Conservation (phyloP, 768 basidiomycete species). For the Psilocybe subaeruginosa region DNA sequence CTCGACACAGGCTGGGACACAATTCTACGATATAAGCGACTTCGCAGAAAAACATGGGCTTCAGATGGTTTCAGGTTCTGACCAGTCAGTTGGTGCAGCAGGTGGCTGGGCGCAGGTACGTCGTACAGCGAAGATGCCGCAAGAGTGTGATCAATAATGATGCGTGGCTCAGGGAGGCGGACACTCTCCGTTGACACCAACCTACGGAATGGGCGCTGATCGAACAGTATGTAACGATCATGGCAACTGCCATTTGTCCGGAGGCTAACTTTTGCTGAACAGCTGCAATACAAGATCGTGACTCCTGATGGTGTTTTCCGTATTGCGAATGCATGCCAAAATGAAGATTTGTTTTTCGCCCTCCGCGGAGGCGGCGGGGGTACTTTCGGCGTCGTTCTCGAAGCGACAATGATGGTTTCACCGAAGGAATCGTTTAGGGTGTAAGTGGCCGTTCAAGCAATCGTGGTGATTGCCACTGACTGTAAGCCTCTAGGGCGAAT, state of each 20-base stretch:
- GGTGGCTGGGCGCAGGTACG: constrained; percentile 43
- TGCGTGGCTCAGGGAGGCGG: constrained; percentile 37
- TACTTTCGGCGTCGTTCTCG: constrained; percentile 48
- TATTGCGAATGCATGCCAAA: constrained; percentile 50
- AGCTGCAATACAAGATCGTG: constrained; percentile 55
- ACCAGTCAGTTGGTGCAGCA: constrained; percentile 43
- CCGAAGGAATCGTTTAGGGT: constrained; percentile 29
- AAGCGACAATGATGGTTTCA: constrained; percentile 37
- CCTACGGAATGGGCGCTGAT: constrained; percentile 49
- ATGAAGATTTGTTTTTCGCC: constrained; percentile 57
- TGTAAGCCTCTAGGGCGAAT: constrained; percentile 31
- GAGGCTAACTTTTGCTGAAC: not conserved
- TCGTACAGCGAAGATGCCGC: not conserved
- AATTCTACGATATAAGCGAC: constrained; percentile 44
- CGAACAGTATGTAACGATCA: constrained; percentile 36
- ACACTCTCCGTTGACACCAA: constrained; percentile 45
- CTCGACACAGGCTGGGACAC: constrained; percentile 41
- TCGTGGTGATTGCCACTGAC: not conserved
- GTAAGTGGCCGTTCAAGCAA: constrained; percentile 4
- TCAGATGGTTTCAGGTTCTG: constrained; percentile 47
- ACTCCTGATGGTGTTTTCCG: constrained; percentile 53
- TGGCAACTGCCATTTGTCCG: too few relatives aligned
- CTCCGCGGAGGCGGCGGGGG: constrained; percentile 53
- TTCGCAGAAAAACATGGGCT: constrained; percentile 46
- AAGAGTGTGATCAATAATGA: not conserved